Conservation (phyloP, 176 grass and related monocot species). For the Eragrostis curvula region DNA sequence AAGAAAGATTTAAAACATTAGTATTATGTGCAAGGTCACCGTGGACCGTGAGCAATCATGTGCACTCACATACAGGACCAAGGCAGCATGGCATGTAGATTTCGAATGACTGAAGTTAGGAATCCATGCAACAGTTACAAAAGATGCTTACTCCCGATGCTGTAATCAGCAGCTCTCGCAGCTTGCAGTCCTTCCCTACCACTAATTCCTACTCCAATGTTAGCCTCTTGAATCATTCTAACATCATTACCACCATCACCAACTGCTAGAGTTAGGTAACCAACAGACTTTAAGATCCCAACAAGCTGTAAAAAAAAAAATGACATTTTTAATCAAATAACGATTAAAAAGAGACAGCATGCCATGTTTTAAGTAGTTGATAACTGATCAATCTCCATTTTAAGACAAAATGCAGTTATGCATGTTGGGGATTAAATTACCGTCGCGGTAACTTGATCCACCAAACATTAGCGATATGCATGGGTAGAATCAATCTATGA, state of each 20-base stretch:
- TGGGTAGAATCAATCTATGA: too few relatives aligned
- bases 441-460: too few relatives aligned
- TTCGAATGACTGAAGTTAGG: constrained; percentile 13
- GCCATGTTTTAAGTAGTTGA: constrained; percentile 14
- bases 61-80: neutral
- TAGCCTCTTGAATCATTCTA: constrained; percentile 98
- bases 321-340: neutral
- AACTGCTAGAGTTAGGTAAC: constrained; percentile 87
- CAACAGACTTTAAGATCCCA: constrained; percentile 70
- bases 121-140: constrained; percentile 18
- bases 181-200: constrained; percentile 94
- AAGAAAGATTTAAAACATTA: neutral
- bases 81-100: constrained; percentile 9
- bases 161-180: constrained; percentile 95
- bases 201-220: constrained; percentile 94
- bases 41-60: neutral
- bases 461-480: too few relatives aligned
- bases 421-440: too few relatives aligned
- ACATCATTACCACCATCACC: constrained; percentile 98
- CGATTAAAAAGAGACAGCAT: neutral
- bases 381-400: neutral
- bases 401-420: neutral
- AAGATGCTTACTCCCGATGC: constrained; percentile 77
- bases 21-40: neutral
- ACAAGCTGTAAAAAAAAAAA: constrained; percentile 59